Evolutionary conservation across 2,329 filamentous ascomycete genomes (phyloP), one percentile per base, ranked within the genome.

Genomic region (Akanthomyces lecanii): DNA sequence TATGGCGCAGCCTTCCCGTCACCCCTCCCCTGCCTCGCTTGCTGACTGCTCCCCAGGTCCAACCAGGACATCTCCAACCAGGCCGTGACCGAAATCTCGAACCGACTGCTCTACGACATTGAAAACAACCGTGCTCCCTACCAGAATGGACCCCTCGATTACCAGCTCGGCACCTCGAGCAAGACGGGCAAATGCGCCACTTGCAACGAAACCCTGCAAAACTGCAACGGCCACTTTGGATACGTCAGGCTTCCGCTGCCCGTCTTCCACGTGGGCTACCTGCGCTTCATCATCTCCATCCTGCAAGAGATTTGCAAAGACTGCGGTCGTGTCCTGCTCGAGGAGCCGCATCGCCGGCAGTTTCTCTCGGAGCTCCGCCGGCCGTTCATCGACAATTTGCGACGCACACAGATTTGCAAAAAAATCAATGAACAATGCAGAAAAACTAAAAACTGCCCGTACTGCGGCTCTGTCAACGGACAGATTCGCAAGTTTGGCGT

Each of bases 281-380:
- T 99, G 70, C 95, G 92, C 73, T 92, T 96, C 74, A 92, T 95
- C 67, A 94, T 96, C 72, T 89, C 88, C 51, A 93, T 97, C 62
- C 82, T 99, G 28, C 93, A 98, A 74, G 90, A 95, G 71, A 96
- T 99, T 67, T 99, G 95, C 87, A 99, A 97, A 72, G 77, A 93
- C 72, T 99, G 95, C 73, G 91, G 91, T 28, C 85, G 85, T 65
- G 89, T 98, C 7, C 78, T 99, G 62, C 83, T 99, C 28, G 86
- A 89, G 44, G 92, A 97, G 72, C 79, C 85, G 23, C 91, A 96
- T 69, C 87, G 91, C 67, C 87, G 90, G 47, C 78, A 82, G 4
- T 96, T 89, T 68, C 80, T 97, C n/a, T 89, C 86, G 65, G 89
- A 92, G 68, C 81, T 98, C 71, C 85, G 94, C 66, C 85, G 88